Percentiles rank a stretch among this genome's conserved stretches.
These are phyloP conservation scores for Parafenestella ontariensis DNA, from an alignment of 2,329 filamentous ascomycete genomes.

Conservation along the genomic window DNA sequence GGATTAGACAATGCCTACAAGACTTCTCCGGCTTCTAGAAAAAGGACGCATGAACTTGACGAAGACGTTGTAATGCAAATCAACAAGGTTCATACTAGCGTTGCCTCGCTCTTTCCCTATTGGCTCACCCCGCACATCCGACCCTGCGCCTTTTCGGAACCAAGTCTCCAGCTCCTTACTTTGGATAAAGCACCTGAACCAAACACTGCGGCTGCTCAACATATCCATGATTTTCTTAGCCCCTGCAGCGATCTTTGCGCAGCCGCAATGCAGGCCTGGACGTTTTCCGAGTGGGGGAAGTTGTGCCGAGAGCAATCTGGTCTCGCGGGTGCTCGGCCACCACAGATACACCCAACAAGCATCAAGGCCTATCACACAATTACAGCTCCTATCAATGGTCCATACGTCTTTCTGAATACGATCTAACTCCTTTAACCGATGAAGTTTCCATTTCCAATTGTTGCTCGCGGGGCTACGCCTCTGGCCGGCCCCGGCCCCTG, in stretches of 20 bases:
- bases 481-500: background rate
- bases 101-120: background rate
- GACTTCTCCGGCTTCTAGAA: background rate
- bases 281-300: background rate
- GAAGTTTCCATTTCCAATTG: background rate
- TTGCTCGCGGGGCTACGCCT: background rate
- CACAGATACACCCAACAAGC: background rate
- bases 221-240: background rate
- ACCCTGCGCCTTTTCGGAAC: constrained; percentile 1
- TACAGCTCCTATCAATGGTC: background rate
- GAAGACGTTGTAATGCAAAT: background rate
- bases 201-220: constrained; percentile 7
- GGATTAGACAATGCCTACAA: background rate
- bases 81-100: background rate
- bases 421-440: background rate
- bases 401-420: background rate
- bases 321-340: background rate
- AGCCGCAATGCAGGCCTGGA: background rate
- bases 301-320: background rate
- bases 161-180: constrained; percentile 3
- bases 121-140: constrained; percentile 10
- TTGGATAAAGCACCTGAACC: constrained; percentile 10
- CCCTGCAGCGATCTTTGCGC: background rate
- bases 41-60: constrained; percentile 1
- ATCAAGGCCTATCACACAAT: background rate